Base-by-base conservation (phyloP, 2,329 filamentous ascomycete species). In the Aspergillus sp. region DNA sequence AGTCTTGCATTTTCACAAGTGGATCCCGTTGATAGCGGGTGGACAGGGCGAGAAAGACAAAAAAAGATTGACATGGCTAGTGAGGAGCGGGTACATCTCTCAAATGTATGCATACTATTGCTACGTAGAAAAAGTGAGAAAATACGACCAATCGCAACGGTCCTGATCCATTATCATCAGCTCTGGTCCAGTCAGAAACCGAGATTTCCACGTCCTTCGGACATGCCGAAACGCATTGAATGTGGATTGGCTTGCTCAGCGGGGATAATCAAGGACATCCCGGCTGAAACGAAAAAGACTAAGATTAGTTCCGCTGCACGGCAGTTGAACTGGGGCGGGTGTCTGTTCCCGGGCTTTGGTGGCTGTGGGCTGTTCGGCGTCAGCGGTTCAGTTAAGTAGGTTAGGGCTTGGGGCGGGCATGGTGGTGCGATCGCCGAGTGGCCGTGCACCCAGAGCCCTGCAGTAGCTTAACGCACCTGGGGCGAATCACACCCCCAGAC, bases 241-340 rank as follows among this genome's bases (percentile, higher is more conserved):
- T 8, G 26, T 3, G 26, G 26, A 30, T 30, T 30, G 35, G 35
- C 35, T 8, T 38, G 3, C 16, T 13, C 3, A 9, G 35, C 14
- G 35, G 35, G 35, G 26, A 9, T 10, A 3, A 30, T 30, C 26
- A 40, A 35, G 36, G 7, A 58, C 55, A 58, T 50, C 48, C 53
- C 55, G 56, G 55, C 55, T 58, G 55, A 58, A 58, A 54, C n/a
- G 24, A 30, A 16, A 19, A 40, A 19, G 22, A 47, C 46, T 40
- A 33, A 26, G 20, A 48, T 38, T 45, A 49, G 42, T 20, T 35
- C 41, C 5, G 38, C 43, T 45, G 52, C 52, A 51, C 14, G 52
- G 35, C 49, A 47, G 52, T 54, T 54, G 44, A 44, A 22, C 19
- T 20, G 44, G 35, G 17, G 32, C 41, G 14, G 26, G 22, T 17